phyloP scores from a whole-genome alignment of 208 protist species.

The Herpetomonas muscarum region DNA sequence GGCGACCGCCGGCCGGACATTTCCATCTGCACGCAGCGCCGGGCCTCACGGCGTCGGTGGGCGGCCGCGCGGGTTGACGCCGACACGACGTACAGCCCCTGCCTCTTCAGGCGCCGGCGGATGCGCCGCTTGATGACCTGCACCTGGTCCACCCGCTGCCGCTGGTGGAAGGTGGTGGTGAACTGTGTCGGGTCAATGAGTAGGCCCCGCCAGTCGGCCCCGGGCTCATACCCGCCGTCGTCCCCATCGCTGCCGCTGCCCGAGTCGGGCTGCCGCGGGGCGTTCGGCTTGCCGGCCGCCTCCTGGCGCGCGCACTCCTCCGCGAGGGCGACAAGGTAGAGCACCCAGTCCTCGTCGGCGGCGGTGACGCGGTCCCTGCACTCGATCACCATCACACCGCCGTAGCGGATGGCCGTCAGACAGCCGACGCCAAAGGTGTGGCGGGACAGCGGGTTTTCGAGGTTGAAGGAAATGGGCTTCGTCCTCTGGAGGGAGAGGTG shows the following conservation, averaged over 20 bases:
- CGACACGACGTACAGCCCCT: conserved; percentile 34
- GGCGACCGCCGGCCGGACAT: too few relatives aligned
- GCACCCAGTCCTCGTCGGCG: conserved; percentile 35
- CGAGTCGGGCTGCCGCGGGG: not conserved
- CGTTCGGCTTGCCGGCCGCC: not conserved
- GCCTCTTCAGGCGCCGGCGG: conserved; percentile 19
- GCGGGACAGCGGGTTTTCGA: conserved; percentile 31
- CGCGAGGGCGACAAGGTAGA: conserved; percentile 17
- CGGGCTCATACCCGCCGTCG: not conserved
- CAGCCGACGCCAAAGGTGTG: conserved; percentile 51
- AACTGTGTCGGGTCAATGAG: not conserved
- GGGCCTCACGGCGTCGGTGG: conserved; percentile 21
- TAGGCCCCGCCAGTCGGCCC: not conserved
- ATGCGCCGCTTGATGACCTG: conserved; percentile 27
- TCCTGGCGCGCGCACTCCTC: conserved; percentile 3
- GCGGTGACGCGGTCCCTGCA: conserved; percentile 36
- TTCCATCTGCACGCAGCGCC: conserved; percentile 5
- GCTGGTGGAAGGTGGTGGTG: conserved; percentile 1
- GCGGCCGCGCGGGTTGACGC: conserved; percentile 32
- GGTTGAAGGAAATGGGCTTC: conserved; percentile 53
- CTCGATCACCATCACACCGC: conserved; percentile 56
- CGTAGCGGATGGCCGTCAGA: conserved; percentile 54
- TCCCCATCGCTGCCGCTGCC: not conserved
- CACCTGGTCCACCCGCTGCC: conserved; percentile 24
- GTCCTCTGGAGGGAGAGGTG: conserved; percentile 26